Evolutionary conservation across 2,329 filamentous ascomycete genomes (phyloP), one percentile per base, ranked within the genome.

Genomic region (Aspergillus sp.): DNA sequence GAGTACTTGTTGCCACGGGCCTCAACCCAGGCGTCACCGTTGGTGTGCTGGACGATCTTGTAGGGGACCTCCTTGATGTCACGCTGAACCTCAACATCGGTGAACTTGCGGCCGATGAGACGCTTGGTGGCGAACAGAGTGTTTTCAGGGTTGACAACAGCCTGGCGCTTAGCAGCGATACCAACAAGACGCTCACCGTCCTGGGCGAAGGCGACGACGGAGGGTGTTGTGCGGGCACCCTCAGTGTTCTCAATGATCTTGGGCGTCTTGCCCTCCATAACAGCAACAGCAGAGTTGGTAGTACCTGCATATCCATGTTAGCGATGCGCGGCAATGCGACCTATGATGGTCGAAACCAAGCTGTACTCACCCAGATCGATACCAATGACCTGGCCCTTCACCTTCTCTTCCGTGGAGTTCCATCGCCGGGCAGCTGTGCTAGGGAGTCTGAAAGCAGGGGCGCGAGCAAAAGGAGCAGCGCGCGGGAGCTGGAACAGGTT

Each of bases 221-320:
- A 98, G 52, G 93, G 91, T 54, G 91, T 96, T 76, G 91, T 96
- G 73, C 91, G 86, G 66, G 90, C 89, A 86, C 91, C 93, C 84
- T 98, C 93, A 27, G 93, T 83, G 86, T 98, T 98, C 81, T 97
- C 93, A 77, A 98, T 98, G 77, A 98, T 98, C 80, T 89, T 91
- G 70, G 93, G 91, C 57, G 85, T 80, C 84, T 96, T 96, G 80
- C 93, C 95, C 84, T 98, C 93, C 93, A 98, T 96, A 66, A 98
- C 83, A 72, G 93, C 93, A 61, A 98, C 93, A 57, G 93, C 93
- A 61, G 93, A 97, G 86, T 98, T 98, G 71, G 93, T 98, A 75
- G 93, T 98, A 75, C 86, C 86, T 89, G 57, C 49, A 48, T 6
- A 58, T 37, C 8, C 0, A 50, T 34, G 51, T 73, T 64, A 71